Evolutionary conservation across 768 basidiomycete genomes (phyloP).

Genomic region (Pisolithus microcarpus): DNA sequence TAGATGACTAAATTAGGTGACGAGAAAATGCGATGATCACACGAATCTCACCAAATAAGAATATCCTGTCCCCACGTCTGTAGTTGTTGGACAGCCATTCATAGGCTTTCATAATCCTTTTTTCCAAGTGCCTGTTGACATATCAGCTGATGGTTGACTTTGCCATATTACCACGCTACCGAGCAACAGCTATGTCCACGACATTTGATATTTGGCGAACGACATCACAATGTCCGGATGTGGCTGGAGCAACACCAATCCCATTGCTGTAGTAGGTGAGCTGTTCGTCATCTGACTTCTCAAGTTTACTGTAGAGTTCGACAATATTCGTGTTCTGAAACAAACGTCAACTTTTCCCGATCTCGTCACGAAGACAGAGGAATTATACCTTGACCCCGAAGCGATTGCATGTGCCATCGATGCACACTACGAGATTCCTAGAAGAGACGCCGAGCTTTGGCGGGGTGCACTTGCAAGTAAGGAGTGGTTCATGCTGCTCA

Average conservation of each 20-base stretch:
- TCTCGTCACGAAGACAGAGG: not conserved
- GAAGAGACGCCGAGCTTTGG: not conserved
- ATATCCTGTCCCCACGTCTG: slow-evolving; percentile 32
- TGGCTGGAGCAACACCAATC: slow-evolving; percentile 28
- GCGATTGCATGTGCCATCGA: slow-evolving; percentile 36
- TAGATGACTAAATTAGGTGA: slow-evolving; percentile 11
- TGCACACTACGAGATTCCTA: slow-evolving; percentile 28
- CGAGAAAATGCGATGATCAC: not conserved
- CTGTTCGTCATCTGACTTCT: slow-evolving; percentile 26
- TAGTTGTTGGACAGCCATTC: slow-evolving; percentile 38
- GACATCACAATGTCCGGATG: slow-evolving; percentile 7
- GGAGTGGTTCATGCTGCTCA: not conserved
- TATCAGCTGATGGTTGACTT: not conserved
- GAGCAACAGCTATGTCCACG: slow-evolving; percentile 32
- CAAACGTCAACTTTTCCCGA: not conserved
- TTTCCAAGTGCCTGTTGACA: slow-evolving; percentile 28
- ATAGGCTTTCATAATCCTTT: slow-evolving; percentile 30
- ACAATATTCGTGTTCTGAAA: slow-evolving; percentile 37
- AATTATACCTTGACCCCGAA: slow-evolving; percentile 27
- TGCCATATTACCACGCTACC: slow-evolving; percentile 17
- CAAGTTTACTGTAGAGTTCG: slow-evolving; percentile 32
- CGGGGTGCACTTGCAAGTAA: not conserved
- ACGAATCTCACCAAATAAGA: slow-evolving; percentile 31
- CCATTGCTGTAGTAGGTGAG: slow-evolving; percentile 37
- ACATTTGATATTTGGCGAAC: slow-evolving; percentile 17